Conservation (phyloP, 371 early-diverging fungal species). For the Mucor irregularis region DNA sequence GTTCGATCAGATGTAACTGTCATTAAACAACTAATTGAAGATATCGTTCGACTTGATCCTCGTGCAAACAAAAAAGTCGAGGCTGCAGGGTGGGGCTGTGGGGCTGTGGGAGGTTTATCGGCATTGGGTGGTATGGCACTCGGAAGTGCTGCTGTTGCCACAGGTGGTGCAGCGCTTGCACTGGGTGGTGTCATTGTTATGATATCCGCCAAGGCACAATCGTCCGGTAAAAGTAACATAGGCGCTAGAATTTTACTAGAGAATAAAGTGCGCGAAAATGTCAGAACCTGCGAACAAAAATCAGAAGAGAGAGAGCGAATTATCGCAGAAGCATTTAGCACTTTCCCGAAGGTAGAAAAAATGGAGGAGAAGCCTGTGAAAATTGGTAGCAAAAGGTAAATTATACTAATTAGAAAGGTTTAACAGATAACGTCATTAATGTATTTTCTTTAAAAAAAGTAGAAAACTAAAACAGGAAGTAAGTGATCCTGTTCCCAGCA, state of each 20-base stretch:
- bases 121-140: constrained; percentile 49
- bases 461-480: too few relatives aligned
- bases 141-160: constrained; percentile 39
- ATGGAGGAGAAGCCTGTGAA: not conserved
- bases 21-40: constrained; percentile 42
- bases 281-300: constrained; percentile 1
- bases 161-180: constrained; percentile 38
- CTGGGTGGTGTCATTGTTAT: constrained; percentile 32
- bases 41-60: constrained; percentile 47
- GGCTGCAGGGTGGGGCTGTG: constrained; percentile 50
- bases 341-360: not conserved
- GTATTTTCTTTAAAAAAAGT: too few relatives aligned
- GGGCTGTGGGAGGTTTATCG: constrained; percentile 48
- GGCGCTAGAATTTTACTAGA: constrained; percentile 30
- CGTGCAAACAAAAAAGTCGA: constrained; percentile 47
- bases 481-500: not conserved
- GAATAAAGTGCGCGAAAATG: constrained; percentile 16
- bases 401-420: not conserved
- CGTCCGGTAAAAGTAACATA: constrained; percentile 16
- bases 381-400: not conserved
- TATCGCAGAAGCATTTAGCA: constrained; percentile 11
- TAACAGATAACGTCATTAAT: not conserved
- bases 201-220: constrained; percentile 24
- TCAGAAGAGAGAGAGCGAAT: not conserved
- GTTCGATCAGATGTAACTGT: constrained; percentile 41